Percentiles rank a stretch among this genome's conserved stretches.
Conservation (phyloP, 2,329 filamentous ascomycete genomes). For the Colletotrichum lini region DNA sequence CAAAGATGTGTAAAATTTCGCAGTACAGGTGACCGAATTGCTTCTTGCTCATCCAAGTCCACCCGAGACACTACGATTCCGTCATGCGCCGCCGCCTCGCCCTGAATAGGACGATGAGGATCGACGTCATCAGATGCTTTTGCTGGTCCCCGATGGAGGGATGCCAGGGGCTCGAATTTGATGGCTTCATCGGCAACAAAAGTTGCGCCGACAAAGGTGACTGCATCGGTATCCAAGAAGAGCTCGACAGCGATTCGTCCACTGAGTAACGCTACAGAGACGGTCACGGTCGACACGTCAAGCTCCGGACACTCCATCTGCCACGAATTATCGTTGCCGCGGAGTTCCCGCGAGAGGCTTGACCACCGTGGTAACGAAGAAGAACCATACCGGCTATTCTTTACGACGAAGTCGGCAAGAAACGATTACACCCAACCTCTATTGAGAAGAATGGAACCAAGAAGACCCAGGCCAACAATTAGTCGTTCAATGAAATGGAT, state of each 20-base stretch:
- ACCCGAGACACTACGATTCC: background rate
- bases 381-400: background rate
- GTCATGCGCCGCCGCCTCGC: background rate
- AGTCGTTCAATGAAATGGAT: background rate
- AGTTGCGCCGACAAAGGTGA: too few relatives aligned
- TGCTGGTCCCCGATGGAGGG: background rate
- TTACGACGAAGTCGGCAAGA: background rate
- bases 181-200: background rate
- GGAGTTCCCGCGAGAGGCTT: too few relatives aligned
- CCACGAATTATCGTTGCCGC: background rate
- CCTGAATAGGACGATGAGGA: background rate
- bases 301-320: too few relatives aligned
- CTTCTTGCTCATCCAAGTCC: background rate
- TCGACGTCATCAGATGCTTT: background rate
- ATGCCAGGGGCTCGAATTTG: background rate
- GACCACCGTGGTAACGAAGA: background rate
- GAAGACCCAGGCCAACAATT: background rate
- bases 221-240: too few relatives aligned
- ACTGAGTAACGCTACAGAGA: too few relatives aligned
- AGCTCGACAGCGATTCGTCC: background rate
- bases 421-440: background rate
- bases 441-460: background rate
- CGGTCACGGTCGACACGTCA: background rate
- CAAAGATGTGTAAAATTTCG: background rate
- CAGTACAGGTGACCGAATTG: background rate